Conservation (phyloP, 2,329 filamentous ascomycete species). For the Aspergillus novofumigatus region DNA sequence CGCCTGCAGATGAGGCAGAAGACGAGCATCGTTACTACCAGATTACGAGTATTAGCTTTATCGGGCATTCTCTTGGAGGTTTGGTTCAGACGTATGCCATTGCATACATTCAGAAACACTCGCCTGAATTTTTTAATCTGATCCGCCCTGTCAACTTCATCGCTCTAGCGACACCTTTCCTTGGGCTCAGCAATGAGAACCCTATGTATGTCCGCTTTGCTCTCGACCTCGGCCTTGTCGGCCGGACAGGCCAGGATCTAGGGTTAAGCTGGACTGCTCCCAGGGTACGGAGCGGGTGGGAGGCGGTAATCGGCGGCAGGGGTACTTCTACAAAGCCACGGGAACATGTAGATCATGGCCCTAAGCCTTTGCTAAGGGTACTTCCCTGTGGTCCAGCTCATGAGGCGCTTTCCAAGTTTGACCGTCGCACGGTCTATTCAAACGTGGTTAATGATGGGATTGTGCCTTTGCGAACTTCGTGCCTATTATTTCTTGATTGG, state of each 20-base stretch:
- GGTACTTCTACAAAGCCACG: slow-evolving; percentile 54
- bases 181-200: slow-evolving; percentile 95
- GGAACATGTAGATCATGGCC: slow-evolving; percentile 65
- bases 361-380: slow-evolving; percentile 84
- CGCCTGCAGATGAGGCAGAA: slow-evolving; percentile 41
- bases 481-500: slow-evolving; percentile 95
- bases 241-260: slow-evolving; percentile 91
- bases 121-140: slow-evolving; percentile 79
- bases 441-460: slow-evolving; percentile 98
- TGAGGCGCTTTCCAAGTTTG: slow-evolving; percentile 77
- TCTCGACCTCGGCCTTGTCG: slow-evolving; percentile 90
- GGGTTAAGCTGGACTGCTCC: slow-evolving; percentile 92
- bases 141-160: slow-evolving; percentile 91
- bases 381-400: slow-evolving; percentile 89
- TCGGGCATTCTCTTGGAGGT: slow-evolving; percentile 87
- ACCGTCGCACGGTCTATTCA: slow-evolving; percentile 88
- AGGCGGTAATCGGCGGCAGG: slow-evolving; percentile 76
- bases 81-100: slow-evolving; percentile 90
- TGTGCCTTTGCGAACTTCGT: slow-evolving; percentile 90
- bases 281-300: slow-evolving; percentile 80
- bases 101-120: slow-evolving; percentile 95
- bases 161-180: slow-evolving; percentile 76
- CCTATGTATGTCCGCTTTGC: slow-evolving; percentile 96
- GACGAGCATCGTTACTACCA: slow-evolving; percentile 60
- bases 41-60: slow-evolving; percentile 91